Conservation (phyloP, 1,284 basidiomycete genomes). For the Erythrobasidium hasegawianum region DNA sequence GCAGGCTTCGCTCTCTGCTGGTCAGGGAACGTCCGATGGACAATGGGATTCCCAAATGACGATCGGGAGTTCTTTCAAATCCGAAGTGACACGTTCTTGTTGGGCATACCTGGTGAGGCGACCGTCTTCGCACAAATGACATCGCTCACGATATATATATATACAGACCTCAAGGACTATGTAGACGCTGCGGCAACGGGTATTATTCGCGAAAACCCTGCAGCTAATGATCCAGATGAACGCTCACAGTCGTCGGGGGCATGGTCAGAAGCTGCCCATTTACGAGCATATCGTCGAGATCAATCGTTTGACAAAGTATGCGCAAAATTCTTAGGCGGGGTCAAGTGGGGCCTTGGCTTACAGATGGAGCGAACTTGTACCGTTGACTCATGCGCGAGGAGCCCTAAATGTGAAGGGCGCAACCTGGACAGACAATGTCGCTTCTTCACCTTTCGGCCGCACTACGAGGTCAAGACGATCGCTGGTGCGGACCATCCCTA, state of each 20-base stretch:
- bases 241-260: not conserved
- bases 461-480: constrained; percentile 71
- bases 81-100: constrained; percentile 69
- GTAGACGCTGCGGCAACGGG: constrained; percentile 54
- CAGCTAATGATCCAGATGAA: constrained; percentile 27
- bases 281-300: constrained; percentile 8
- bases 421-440: constrained; percentile 76
- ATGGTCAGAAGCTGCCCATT: not conserved
- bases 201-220: constrained; percentile 42
- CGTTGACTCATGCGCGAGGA: constrained; percentile 58
- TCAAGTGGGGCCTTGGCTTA: constrained; percentile 86
- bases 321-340: constrained; percentile 78
- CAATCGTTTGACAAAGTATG: constrained; percentile 57
- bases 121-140: no score
- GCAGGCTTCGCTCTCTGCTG: constrained; percentile 87
- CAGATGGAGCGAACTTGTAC: constrained; percentile 80
- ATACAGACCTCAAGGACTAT: constrained; percentile 50
- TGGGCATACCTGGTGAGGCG: constrained; percentile 62
- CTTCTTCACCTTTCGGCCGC: constrained; percentile 74
- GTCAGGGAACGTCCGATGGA: constrained; percentile 69
- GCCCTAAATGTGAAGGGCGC: constrained; percentile 57
- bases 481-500: constrained; percentile 46
- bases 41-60: constrained; percentile 68
- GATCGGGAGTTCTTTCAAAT: constrained; percentile 81
- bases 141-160: no score